Percentiles rank a stretch among this genome's conserved stretches.
These are phyloP conservation scores for Ceratobasidium theobromae DNA, from an alignment of 1,284 basidiomycete species.

Conservation along the genomic window DNA sequence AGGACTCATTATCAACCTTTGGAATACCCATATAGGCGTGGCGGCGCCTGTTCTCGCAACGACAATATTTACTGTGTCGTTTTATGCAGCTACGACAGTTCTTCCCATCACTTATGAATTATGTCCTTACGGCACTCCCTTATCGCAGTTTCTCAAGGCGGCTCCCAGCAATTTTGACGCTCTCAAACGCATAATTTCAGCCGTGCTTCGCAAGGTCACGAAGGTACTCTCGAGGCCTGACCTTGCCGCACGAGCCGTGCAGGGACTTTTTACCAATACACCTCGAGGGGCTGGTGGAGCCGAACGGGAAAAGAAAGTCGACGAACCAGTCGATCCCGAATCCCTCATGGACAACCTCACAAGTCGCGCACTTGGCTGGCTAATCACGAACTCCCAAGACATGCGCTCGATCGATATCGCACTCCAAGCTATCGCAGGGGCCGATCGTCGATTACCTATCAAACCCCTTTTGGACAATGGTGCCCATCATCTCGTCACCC, in stretches of 20 bases:
- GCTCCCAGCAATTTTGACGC: background rate
- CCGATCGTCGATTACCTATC: slow-evolving; percentile 12
- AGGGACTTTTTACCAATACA: background rate
- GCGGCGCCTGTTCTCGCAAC: slow-evolving; percentile 16
- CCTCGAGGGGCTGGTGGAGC: background rate
- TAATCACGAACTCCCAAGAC: slow-evolving; percentile 20
- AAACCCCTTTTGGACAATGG: slow-evolving; percentile 7
- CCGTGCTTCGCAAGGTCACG: background rate
- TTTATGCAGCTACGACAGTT: slow-evolving; percentile 10
- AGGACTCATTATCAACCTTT: slow-evolving; percentile 12
- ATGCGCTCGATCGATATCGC: slow-evolving; percentile 10
- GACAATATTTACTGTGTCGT: background rate
- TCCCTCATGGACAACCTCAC: slow-evolving; percentile 20
- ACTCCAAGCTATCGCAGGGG: slow-evolving; percentile 19
- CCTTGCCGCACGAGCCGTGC: background rate
- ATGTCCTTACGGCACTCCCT: slow-evolving; percentile 18
- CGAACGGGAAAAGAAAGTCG: background rate
- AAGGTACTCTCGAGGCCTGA: background rate
- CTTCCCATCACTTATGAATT: slow-evolving; percentile 7
- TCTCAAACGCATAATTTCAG: background rate
- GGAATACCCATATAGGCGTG: slow-evolving; percentile 11
- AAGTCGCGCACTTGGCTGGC: slow-evolving; percentile 8
- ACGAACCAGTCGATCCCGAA: background rate
- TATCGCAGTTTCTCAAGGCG: slow-evolving; percentile 6
- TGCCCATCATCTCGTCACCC: slow-evolving; percentile 9